Percentiles rank a stretch among this genome's conserved stretches.
These are phyloP conservation scores for Verticillium zaregamsianum DNA, from an alignment of 2,329 filamentous ascomycete species.

Conservation along the genomic window DNA sequence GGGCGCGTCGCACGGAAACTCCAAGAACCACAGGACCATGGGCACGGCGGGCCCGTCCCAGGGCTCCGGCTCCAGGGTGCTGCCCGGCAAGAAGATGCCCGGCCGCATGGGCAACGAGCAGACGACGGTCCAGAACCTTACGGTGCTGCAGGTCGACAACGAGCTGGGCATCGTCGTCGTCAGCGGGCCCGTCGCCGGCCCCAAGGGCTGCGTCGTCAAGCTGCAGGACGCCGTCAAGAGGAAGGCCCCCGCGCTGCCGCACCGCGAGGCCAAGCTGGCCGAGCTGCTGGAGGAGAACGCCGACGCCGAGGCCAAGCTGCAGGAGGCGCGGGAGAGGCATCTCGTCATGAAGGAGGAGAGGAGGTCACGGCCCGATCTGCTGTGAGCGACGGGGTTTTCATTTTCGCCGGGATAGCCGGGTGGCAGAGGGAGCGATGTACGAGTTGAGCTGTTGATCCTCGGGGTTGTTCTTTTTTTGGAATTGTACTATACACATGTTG, in stretches of 20 bases:
- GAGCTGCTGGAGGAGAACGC: slow-evolving; percentile 42
- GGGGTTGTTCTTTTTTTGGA: not conserved
- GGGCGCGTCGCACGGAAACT: slow-evolving; percentile 90
- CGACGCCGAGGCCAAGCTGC: slow-evolving; percentile 39
- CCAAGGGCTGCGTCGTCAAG: slow-evolving; percentile 79
- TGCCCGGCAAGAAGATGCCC: slow-evolving; percentile 97
- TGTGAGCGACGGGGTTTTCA: slow-evolving; percentile 2
- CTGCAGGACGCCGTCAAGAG: slow-evolving; percentile 92
- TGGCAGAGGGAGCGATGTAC: slow-evolving; percentile 9
- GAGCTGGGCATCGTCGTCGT: slow-evolving; percentile 85
- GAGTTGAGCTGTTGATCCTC: not conserved
- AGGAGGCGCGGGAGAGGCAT: slow-evolving; percentile 46
- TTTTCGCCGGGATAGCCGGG: not conserved
- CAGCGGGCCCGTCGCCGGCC: slow-evolving; percentile 80
- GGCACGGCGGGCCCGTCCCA: slow-evolving; percentile 87
- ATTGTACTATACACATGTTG: slow-evolving; percentile 33
- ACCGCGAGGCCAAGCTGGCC: slow-evolving; percentile 41
- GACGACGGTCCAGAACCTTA: slow-evolving; percentile 87
- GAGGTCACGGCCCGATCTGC: slow-evolving; percentile 4
- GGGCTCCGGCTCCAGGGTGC: slow-evolving; percentile 85
- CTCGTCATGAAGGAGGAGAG: slow-evolving; percentile 46
- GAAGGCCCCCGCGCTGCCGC: slow-evolving; percentile 46
- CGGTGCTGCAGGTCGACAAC: slow-evolving; percentile 81
- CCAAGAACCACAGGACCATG: slow-evolving; percentile 86
- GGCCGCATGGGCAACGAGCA: slow-evolving; percentile 90